phyloP scores from a whole-genome alignment of 2,329 filamentous ascomycete species.

The Fusarium incarnatum region DNA sequence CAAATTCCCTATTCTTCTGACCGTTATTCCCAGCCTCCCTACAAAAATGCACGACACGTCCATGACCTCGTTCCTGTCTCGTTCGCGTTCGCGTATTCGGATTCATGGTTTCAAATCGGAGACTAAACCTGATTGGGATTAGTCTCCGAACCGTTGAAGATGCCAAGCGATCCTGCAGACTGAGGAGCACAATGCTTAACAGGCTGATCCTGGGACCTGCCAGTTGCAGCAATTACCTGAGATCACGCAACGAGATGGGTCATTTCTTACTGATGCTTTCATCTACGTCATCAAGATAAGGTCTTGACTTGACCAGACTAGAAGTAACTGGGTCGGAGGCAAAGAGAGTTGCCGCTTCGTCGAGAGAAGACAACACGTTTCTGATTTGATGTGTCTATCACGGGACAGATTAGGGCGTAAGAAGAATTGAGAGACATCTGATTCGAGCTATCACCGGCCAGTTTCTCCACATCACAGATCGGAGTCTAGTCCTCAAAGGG shows the following conservation, averaged over 20 bases:
- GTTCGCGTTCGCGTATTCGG: slow-evolving; percentile 19
- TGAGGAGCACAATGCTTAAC: neutral
- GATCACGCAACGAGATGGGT: neutral
- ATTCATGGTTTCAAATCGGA: slow-evolving; percentile 43
- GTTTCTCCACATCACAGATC: slow-evolving; percentile 15
- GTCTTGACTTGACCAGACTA: accelerated
- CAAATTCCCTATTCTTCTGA: neutral
- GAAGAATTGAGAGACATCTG: neutral
- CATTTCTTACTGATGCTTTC: neutral
- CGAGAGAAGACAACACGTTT: too few relatives aligned
- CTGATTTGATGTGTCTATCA: neutral
- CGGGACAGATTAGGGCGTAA: too few relatives aligned
- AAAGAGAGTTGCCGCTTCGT: accelerated
- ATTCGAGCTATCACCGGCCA: neutral
- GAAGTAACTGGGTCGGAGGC: accelerated
- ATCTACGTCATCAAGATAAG: neutral
- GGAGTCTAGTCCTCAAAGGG: slow-evolving; percentile 45
- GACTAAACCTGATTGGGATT: slow-evolving; percentile 46
- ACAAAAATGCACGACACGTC: slow-evolving; percentile 1
- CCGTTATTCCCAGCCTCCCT: neutral
- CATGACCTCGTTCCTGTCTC: neutral
- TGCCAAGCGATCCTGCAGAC: neutral
- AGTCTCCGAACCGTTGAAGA: slow-evolving; percentile 32
- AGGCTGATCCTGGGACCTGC: neutral
- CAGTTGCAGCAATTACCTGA: neutral